Evolutionary conservation across 2,329 filamentous ascomycete species (phyloP), one percentile per base, ranked within the genome.

Genomic region (Fusarium euwallaceae): DNA sequence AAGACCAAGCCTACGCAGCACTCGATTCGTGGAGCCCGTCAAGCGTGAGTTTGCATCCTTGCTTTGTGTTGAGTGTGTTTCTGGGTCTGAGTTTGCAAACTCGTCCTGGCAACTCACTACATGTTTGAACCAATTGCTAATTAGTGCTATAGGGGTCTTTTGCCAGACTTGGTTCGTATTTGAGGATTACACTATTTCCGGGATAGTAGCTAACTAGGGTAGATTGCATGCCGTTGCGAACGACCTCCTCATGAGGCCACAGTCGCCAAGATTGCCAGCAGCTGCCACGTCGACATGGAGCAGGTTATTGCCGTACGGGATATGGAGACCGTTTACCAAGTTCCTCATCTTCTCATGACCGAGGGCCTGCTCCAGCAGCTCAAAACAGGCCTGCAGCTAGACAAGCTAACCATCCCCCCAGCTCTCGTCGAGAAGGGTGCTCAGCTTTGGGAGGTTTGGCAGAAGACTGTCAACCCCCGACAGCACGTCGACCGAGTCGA

Each of bases 1-100:
- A 98, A 98, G 90, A 98, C 95, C 11, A 98, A 98, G 86, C 97
- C 97, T 0, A 99, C 97, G 0, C 97, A 99, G 83, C 91, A 94
- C 79, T 94, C 96, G 29, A 95, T 98, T 79, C 92, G 92, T 80
- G 91, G 93, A 78, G 92, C 48, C 27, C 48, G 48, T 32, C 48
- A 55, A 20, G 48, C 48, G 48, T 55, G 2, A 32, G 48, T 55
- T 32, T 55, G 27, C 24, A 27, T 27, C 24, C 7, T 27, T n/a
- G 24, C 29, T 11, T 27, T 29, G 48, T 12, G 17, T 12, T 9
- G 6, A 7, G 41, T 45, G 41, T 45, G 10, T 17, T 8, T 12
- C 24, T 32, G 11, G 17, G 17, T n/a, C 24, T n/a, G 48, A 32
- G 27, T 55, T 32, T 55, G 48, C 48, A 32, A 55, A 32, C 48